Evolutionary conservation across 345 rosid genomes (phyloP).

Genomic region (Excoecaria cochinchinensis): DNA sequence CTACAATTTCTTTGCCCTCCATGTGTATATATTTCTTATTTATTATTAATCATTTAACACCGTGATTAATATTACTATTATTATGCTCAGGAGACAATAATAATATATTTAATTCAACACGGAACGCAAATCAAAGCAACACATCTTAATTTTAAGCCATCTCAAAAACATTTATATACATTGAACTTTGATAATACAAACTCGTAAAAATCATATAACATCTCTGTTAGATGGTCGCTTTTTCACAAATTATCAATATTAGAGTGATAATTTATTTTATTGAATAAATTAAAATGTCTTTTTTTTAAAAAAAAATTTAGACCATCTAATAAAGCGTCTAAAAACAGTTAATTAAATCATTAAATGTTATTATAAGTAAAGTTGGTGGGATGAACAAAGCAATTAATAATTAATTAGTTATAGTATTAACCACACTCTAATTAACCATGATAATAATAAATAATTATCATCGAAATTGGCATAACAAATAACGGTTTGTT

Average conservation of each 20-base stretch:
- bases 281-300: no score
- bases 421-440: neutral
- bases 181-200: slow-evolving; percentile 29
- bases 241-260: no score
- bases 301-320: no score
- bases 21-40: neutral
- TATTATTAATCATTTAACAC: neutral
- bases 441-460: neutral
- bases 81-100: neutral
- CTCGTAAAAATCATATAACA: neutral
- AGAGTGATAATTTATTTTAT: no score
- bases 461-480: slow-evolving; percentile 7
- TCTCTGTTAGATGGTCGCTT: no score
- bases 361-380: no score
- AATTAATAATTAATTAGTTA: no score
- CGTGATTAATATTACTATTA: neutral
- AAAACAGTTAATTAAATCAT: no score
- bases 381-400: no score
- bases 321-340: no score
- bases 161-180: slow-evolving; percentile 33
- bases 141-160: neutral
- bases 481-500: neutral
- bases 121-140: slow-evolving; percentile 22
- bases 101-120: neutral
- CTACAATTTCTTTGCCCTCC: neutral